Evolutionary conservation across 1,284 basidiomycete species (phyloP).

Genomic region (Gomphus bonarii): DNA sequence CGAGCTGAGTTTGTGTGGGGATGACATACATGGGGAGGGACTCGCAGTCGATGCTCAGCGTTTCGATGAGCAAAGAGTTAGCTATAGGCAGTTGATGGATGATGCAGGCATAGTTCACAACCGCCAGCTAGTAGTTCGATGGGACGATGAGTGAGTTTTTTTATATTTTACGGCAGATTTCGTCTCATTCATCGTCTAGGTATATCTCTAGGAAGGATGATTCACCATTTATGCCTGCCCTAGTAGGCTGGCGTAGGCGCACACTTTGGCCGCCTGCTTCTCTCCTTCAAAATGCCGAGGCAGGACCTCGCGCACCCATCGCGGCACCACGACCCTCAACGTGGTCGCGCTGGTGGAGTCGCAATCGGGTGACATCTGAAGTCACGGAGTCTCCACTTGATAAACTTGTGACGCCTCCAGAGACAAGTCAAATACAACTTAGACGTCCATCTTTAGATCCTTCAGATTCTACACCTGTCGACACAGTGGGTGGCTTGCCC

Average conservation of each 20-base stretch:
- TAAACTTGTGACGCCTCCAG: background rate
- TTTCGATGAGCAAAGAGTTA: slow-evolving; percentile 47
- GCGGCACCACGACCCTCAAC: slow-evolving; percentile 33
- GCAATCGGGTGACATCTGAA: slow-evolving; percentile 32
- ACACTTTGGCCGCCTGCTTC: slow-evolving; percentile 28
- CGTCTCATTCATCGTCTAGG: slow-evolving; percentile 21
- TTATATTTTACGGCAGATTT: background rate
- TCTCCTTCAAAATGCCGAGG: background rate
- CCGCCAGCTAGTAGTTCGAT: slow-evolving; percentile 51
- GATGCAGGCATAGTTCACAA: slow-evolving; percentile 45
- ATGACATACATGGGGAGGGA: slow-evolving; percentile 25
- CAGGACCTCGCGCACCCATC: background rate
- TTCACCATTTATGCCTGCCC: slow-evolving; percentile 56
- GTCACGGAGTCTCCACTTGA: slow-evolving; percentile 16
- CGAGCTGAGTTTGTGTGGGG: slow-evolving; percentile 42
- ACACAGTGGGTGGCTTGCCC: slow-evolving; percentile 3
- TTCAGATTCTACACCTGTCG: slow-evolving; percentile 14
- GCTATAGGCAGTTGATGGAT: slow-evolving; percentile 43
- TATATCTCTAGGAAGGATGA: slow-evolving; percentile 54
- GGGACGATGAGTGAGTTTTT: slow-evolving; percentile 46
- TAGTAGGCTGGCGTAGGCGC: slow-evolving; percentile 49
- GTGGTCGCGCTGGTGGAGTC: slow-evolving; percentile 72
- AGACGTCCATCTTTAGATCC: slow-evolving; percentile 8
- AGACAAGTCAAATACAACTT: background rate
- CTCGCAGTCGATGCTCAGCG: slow-evolving; percentile 39